Conservation (phyloP, 768 basidiomycete species). For the Lactifluus hygrophoroides region DNA sequence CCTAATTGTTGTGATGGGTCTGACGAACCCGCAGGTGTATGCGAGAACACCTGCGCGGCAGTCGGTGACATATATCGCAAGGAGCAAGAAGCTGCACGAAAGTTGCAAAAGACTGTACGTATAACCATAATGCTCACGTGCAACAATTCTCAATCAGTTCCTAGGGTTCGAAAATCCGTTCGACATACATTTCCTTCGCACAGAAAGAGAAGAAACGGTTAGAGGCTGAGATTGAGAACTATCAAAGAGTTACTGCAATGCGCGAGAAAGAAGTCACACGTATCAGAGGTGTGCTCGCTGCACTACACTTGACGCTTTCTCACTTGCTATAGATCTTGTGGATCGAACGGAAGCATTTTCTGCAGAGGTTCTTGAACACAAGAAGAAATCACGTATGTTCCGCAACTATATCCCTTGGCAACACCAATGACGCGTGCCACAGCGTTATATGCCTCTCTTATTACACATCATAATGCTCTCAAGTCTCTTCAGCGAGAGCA, state of each 20-base stretch:
- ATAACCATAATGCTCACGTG: neutral
- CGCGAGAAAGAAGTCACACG: conserved; percentile 66
- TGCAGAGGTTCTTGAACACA: conserved; percentile 71
- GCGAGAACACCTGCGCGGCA: conserved; percentile 67
- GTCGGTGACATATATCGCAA: conserved; percentile 63
- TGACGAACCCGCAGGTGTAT: conserved; percentile 78
- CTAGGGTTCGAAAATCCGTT: conserved; percentile 87
- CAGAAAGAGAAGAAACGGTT: conserved; percentile 83
- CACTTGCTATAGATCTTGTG: conserved; percentile 53
- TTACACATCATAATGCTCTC: conserved; percentile 66
- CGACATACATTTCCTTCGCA: conserved; percentile 80
- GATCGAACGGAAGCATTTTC: conserved; percentile 72
- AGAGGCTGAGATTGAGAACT: conserved; percentile 48
- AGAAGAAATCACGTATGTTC: conserved; percentile 76
- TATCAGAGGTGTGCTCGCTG: conserved; percentile 46
- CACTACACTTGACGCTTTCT: neutral
- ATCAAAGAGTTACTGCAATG: conserved; percentile 48
- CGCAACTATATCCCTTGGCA: neutral
- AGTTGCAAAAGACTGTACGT: conserved; percentile 71
- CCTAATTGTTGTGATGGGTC: conserved; percentile 93
- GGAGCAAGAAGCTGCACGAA: conserved; percentile 62
- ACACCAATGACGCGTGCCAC: neutral
- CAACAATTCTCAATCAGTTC: neutral
- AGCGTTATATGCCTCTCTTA: conserved; percentile 76
- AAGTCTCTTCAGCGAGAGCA: conserved; percentile 68